Conservation (phyloP, 768 basidiomycete species). For the Phallus indusiatus region DNA sequence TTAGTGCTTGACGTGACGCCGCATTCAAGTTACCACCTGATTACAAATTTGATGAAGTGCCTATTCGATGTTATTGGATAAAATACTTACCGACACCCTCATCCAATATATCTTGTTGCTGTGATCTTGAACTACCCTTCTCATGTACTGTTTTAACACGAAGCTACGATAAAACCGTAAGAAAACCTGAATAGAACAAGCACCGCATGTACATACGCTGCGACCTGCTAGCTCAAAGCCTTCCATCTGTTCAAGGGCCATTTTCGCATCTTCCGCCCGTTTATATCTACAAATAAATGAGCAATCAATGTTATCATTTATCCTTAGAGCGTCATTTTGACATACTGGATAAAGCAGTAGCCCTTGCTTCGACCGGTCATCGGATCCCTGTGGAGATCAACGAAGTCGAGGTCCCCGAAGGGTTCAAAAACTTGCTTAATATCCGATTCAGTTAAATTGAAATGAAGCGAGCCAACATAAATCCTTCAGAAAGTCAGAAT, state of each 20-base stretch:
- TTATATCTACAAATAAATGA: constrained; percentile 56
- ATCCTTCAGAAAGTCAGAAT: constrained; percentile 46
- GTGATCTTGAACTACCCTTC: constrained; percentile 70
- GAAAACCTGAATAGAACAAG: constrained; percentile 12
- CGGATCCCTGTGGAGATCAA: constrained; percentile 94
- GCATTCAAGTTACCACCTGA: constrained; percentile 95
- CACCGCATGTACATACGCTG: constrained; percentile 43
- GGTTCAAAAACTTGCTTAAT: constrained; percentile 99
- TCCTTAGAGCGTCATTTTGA: constrained; percentile 7
- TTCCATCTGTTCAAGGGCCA: constrained; percentile 98
- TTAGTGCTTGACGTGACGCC: constrained; percentile 96
- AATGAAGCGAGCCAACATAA: constrained; percentile 94
- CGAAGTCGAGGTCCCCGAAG: constrained; percentile 96
- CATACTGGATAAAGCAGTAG: constrained; percentile 94
- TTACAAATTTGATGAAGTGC: constrained; percentile 11
- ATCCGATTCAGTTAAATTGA: constrained; percentile 94
- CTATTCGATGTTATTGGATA: background rate
- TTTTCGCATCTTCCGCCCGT: constrained; percentile 85
- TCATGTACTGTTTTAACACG: constrained; percentile 91
- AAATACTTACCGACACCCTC: constrained; percentile 69
- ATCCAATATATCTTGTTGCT: constrained; percentile 73
- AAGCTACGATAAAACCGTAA: constrained; percentile 35
- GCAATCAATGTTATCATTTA: constrained; percentile 5
- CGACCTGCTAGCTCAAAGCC: constrained; percentile 96
- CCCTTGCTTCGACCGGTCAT: constrained; percentile 95